Evolutionary conservation across 2,329 filamentous ascomycete species (phyloP), one percentile per base, ranked within the genome.

Genomic region (Ascosphaera pollenicola): DNA sequence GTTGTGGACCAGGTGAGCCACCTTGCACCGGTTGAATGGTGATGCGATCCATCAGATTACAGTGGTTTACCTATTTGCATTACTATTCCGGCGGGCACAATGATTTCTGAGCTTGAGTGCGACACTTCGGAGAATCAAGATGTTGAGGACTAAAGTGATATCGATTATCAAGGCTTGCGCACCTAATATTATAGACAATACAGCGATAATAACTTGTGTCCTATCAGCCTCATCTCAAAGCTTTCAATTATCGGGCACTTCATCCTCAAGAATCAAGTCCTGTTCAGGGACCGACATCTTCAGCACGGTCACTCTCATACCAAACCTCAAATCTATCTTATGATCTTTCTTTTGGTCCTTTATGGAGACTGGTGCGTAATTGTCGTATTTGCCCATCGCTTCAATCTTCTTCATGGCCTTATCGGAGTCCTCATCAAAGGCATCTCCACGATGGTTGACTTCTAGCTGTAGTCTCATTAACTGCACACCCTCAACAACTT

Each of bases 191-290:
- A n/a, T n/a, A n/a, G n/a, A n/a, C n/a, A n/a, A n/a, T n/a, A n/a
- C n/a, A n/a, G n/a, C n/a, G n/a, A n/a, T n/a, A n/a, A n/a, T n/a
- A n/a, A n/a, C n/a, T n/a, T n/a, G n/a, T n/a, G n/a, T n/a, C n/a
- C n/a, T n/a, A n/a, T n/a, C n/a, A n/a, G n/a, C n/a, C 13, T 28
- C 24, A 28, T 7, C 7, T 13, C 24, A 28, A 17, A 58, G 55
- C 15, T 59, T 55, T 26, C 41, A 35, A 1, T 35, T 41, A 7
- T 42, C 37, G 7, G 47, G 24, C 17, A 51, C 45, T 38, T 28
- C 24, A 13, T 28, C 24, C 24, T 28, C 13, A 7, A 28, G 13
- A 7, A 28, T 28, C 24, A 28, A 28, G 13, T 28, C 24, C 7
- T 28, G 24, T 13, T 28, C 24, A 28, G 24, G 24, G 24, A 28